Evolutionary conservation across 768 basidiomycete species (phyloP), one percentile per base, ranked within the genome.

Genomic region (Mycena amicta): DNA sequence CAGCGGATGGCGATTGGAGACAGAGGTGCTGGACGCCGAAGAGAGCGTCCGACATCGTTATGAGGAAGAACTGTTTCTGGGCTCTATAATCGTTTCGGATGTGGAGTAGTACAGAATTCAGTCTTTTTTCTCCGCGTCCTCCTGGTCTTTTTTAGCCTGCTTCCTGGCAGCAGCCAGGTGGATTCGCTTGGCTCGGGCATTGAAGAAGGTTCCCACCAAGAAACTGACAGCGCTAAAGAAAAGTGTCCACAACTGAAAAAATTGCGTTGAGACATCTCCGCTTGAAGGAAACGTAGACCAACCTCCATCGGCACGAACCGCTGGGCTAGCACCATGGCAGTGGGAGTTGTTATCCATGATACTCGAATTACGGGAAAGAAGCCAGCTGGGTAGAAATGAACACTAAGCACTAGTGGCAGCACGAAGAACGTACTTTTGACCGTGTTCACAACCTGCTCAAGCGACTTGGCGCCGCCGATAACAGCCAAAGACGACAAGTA

Each of bases 141-240:
- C 43, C 43, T 45, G 6, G 43, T 45, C 43, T 65, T 60, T 67
- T 66, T 56, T 68, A 53, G 56, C 69, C 67, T 84, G 81, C 66
- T 84, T 85, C 66, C 77, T 82, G 51, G 77, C 73, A 5, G 80
- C 81, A 30, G 82, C 83, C 39, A 86, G 71, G 20, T 78, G 81
- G 56, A 85, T 62, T 66, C 81, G 81, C 76, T 93, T 92, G 56
- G 87, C 76, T 60, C 85, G 84, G 60, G 85, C 80, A 69, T 90
- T 93, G 76, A 90, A 87, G 69, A 85, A 80, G 3, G 88, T 90
- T 88, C 92, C 92, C 13, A 92, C 77, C 22, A 84, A 70, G 69
- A 95, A 93, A 69, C 87, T 84, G 40, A 95, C 75, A 31, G 82
- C 65, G 70, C 87, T 93, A 81, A 95, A 94, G 77, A 90, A 95